A percentile compares a stretch with the other conserved stretches of the same genome.
Evolutionary conservation across 345 rosid genomes (phyloP).

Genomic region (Syzygium aqueum): DNA sequence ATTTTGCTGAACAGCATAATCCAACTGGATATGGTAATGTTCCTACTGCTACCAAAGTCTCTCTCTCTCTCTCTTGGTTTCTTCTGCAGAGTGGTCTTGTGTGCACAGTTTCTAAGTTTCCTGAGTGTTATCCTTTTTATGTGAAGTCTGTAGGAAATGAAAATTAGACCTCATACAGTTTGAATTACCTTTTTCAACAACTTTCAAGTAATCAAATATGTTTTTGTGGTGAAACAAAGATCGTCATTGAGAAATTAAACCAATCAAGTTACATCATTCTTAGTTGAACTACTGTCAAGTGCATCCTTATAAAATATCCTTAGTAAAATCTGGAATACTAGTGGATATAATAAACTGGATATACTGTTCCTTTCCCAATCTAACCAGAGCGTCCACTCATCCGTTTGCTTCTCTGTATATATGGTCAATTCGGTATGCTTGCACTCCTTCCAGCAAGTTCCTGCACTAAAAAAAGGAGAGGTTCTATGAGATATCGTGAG

Average conservation of each 20-base stretch:
- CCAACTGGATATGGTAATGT: slow-evolving; percentile 65
- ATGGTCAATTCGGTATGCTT: not conserved
- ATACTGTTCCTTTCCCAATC: not conserved
- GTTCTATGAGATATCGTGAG: not conserved
- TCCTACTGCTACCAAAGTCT: not conserved
- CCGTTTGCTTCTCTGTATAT: not conserved
- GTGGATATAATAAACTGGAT: not conserved
- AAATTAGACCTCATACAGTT: not conserved
- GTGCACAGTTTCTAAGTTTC: not conserved
- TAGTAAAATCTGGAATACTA: not conserved
- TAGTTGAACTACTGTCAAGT: not conserved
- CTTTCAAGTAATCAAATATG: not conserved
- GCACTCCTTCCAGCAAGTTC: not conserved
- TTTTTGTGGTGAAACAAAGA: not conserved
- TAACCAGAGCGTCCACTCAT: not conserved
- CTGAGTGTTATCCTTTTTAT: not conserved
- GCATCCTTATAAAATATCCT: not conserved
- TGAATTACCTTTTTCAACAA: not conserved
- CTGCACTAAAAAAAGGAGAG: not conserved
- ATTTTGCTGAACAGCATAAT: slow-evolving; percentile 34
- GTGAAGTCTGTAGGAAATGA: not conserved
- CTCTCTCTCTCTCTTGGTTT: not conserved
- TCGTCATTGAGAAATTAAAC: not conserved
- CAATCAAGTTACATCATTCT: not conserved
- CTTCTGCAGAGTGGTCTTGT: not conserved